Conservation (phyloP, 192 early-diverging fungal genomes). For the Rhizophagus sp. region DNA sequence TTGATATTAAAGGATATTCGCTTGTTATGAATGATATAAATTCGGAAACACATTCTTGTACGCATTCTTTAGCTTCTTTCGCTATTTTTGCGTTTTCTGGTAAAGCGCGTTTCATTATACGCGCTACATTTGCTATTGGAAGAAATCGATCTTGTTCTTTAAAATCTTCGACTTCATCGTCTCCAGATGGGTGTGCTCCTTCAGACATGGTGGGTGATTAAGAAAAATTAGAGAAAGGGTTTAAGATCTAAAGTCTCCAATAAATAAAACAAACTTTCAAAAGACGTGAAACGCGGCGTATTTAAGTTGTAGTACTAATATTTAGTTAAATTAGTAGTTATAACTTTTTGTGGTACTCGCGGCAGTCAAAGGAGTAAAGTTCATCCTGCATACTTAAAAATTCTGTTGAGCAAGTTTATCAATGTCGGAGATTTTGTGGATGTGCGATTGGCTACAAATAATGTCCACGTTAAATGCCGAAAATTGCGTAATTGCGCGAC, state of each 20-base stretch:
- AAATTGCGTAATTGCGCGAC: neutral
- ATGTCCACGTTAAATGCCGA: neutral
- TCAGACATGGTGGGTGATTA: constrained; percentile 39
- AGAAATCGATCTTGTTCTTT: constrained; percentile 96
- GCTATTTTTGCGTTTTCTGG: constrained; percentile 98
- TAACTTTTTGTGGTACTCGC: neutral
- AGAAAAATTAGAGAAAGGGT: neutral
- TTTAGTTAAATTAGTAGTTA: neutral
- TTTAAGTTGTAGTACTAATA: neutral
- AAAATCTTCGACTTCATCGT: constrained; percentile 64
- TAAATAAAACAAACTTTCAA: neutral
- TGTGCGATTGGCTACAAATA: neutral
- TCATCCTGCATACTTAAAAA: neutral
- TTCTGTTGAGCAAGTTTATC: neutral
- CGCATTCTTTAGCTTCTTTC: constrained; percentile 96
- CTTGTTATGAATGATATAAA: constrained; percentile 98
- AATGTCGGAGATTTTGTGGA: neutral
- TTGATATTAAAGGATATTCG: constrained; percentile 64
- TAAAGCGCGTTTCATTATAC: constrained; percentile 96
- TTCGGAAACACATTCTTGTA: constrained; percentile 97
- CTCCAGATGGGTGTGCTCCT: constrained; percentile 50
- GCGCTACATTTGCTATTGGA: constrained; percentile 93
- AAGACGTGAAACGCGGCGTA: neutral
- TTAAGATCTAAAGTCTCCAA: neutral
- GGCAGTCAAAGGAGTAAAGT: neutral